Base-by-base conservation (phyloP, 2,329 filamentous ascomycete species). In the Stachybotrys elegans region DNA sequence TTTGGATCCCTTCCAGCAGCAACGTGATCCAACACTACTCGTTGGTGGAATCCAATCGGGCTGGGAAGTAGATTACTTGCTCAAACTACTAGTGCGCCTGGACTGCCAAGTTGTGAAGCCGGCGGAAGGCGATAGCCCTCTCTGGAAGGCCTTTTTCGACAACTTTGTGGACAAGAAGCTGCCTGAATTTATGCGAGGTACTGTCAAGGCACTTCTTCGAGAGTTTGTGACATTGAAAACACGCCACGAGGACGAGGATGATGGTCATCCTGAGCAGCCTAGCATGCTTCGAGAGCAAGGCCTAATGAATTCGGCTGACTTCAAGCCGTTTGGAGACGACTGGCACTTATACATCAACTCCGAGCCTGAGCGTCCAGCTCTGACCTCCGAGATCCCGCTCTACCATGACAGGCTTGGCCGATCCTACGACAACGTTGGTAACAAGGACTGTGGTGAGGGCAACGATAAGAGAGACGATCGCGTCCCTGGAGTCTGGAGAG, bases 21-120 rank as follows among this genome's bases (percentile, higher is more conserved):
- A 45, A 11, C 51, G 50, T 3, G 69, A 72, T 40, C 69, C 69
- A 0, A 70, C 67, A 1, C 23, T 71, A 0, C 50, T 68, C 0
- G 42, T 71, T 4, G 65, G 58, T 0, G 62, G 62, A 3, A 51
- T 72, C 3, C 43, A 54, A 3, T 54, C 61, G 0, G 68, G 66
- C 7, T 72, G 69, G 69, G 57, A 62, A 0, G 17, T 36, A 1
- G 68, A 71, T 38, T 71, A 55, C 35, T 38, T 58, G 0, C 54
- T 66, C n/a, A 51, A 42, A 1, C 14, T 50, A 1, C 23, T 27
- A 8, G 35, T 52, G 4, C 45, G 52, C 1, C 19, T 22, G 1
- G 5, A 6, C 0, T 36, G 43, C 1, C 19, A 36, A 44, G 1
- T 1, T 38, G 35, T 36, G 0, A 41, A 39, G 17, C 39, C 16